These are phyloP conservation scores for Kwoniella shivajii DNA, from an alignment of 1,284 basidiomycete genomes.

Conservation along the genomic window DNA sequence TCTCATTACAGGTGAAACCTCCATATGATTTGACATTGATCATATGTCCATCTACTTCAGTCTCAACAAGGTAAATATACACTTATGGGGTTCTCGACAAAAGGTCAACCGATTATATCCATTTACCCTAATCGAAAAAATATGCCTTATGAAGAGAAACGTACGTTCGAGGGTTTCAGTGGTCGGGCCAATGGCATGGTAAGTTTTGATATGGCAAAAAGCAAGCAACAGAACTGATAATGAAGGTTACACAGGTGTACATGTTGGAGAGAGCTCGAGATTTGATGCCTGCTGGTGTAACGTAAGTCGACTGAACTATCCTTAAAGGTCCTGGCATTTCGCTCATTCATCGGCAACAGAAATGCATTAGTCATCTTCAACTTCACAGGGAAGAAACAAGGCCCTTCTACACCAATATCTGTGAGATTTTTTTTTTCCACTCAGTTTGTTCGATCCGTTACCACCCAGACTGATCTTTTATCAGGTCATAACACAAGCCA, in stretches of 20 bases:
- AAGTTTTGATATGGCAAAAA: not conserved
- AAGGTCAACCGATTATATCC: conserved; percentile 41
- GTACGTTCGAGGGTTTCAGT: conserved; percentile 15
- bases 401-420: conserved; percentile 36
- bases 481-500: conserved; percentile 30
- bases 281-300: conserved; percentile 44
- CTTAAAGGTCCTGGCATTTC: not conserved
- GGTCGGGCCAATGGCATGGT: not conserved
- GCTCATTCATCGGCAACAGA: conserved; percentile 17
- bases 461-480: too few relatives aligned
- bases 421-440: conserved; percentile 14
- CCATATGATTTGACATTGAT: not conserved
- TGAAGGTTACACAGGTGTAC: conserved; percentile 31
- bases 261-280: conserved; percentile 47
- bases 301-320: conserved; percentile 23
- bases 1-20: not conserved
- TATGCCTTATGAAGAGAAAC: conserved; percentile 29
- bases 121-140: conserved; percentile 43
- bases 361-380: conserved; percentile 43
- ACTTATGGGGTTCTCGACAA: conserved; percentile 35
- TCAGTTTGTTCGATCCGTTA: not conserved
- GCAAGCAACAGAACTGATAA: not conserved
- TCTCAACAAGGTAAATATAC: conserved; percentile 38
- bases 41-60: conserved; percentile 17
- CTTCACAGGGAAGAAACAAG: conserved; percentile 48